Percentiles rank a stretch among this genome's conserved stretches.
Conservation (phyloP, 306 rosid genomes). For the Sophora flavescens region DNA sequence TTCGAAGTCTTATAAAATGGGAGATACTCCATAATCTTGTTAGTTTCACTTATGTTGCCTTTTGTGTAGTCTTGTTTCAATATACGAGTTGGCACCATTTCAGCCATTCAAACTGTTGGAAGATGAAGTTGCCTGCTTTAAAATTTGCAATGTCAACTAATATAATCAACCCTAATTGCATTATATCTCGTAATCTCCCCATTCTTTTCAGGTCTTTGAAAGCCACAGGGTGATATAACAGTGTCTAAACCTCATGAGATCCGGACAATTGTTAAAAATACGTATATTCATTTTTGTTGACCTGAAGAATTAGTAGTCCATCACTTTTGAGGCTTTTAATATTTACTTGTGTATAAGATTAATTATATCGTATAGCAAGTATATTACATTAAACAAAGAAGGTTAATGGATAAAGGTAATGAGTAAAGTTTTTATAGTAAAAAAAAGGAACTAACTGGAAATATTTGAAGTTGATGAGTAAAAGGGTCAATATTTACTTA, state of each 20-base stretch:
- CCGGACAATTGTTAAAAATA: background rate
- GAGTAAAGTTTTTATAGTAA: too few relatives aligned
- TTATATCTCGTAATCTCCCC: background rate
- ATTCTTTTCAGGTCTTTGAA: background rate
- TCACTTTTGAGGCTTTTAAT: background rate
- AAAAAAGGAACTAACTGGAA: too few relatives aligned
- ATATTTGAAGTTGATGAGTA: too few relatives aligned
- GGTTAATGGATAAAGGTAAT: background rate
- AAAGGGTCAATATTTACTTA: too few relatives aligned
- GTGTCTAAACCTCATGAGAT: background rate
- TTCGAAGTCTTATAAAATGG: too few relatives aligned
- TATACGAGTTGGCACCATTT: background rate
- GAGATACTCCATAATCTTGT: too few relatives aligned
- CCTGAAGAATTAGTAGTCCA: background rate
- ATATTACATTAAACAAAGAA: background rate
- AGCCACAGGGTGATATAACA: background rate
- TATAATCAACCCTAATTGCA: background rate
- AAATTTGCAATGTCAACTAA: conserved; percentile 33
- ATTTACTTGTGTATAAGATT: background rate
- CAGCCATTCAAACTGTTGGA: conserved; percentile 29
- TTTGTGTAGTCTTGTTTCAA: too few relatives aligned
- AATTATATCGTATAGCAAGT: background rate
- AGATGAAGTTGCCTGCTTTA: conserved; percentile 4
- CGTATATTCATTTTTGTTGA: background rate
- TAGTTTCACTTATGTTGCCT: too few relatives aligned